Evolutionary conservation across 176 grass and related monocot species (phyloP), one percentile per base, ranked within the genome.

Genomic region (Aechmea fasciata): DNA sequence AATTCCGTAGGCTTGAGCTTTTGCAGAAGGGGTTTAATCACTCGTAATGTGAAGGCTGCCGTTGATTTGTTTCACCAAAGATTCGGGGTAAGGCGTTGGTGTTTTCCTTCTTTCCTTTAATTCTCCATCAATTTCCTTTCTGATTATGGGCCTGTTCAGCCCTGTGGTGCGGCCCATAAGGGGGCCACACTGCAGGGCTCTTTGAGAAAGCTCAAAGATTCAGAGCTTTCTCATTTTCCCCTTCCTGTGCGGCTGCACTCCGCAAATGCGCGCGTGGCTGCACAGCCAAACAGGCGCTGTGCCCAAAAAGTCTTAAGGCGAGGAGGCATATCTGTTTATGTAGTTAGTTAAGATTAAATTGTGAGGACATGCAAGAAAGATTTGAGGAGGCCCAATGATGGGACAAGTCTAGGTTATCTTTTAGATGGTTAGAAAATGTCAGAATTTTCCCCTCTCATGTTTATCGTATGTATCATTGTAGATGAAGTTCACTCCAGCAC

Each of bases 61-160:
- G 86, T 97, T 19, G 81, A 97, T 83, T 76, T 90, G 73, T 97
- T 97, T 87, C 93, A 97, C 73, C 79, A 97, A 75, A 87, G 80
- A 23, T 90, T 97, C 77, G 89, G 89, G 70, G 93, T 90, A 90
- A 87, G 72, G 72, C 67, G n/a, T n/a, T 86, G n/a, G 1, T 50
- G 51, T 69, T 50, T 64, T 50, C 13, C 69, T 20, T 71, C 47
- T 52, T 26, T 23, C 49, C 47, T 59, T 48, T 66, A 20, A 4
- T 9, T 69, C 19, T 47, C 53, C 12, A 52, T 64, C 11, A 51
- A 66, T 41, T 41, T 41, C 33, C 33, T 41, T 41, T 41, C 6
- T 41, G 33, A 41, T 7, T 41, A 6, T 7, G 33, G 33, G 33
- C 33, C 33, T 41, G 33, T 41, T 41, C 33, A 1, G 33, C 33